A percentile compares a stretch with the other conserved stretches of the same genome.
These are phyloP conservation scores for Teratosphaeria viscida DNA, from an alignment of 2,329 filamentous ascomycete species.

Conservation along the genomic window DNA sequence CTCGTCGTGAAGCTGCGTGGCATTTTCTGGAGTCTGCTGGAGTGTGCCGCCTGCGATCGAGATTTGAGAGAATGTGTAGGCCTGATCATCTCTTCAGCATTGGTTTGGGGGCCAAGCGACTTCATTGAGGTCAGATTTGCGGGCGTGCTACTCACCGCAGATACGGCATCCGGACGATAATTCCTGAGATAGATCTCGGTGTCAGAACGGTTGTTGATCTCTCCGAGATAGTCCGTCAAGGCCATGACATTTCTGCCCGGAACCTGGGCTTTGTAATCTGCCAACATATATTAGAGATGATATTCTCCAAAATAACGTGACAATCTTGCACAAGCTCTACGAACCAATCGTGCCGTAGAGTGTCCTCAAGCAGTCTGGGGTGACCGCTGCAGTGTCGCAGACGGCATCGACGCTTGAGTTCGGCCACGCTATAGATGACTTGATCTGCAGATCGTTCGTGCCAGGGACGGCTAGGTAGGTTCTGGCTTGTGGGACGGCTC, in stretches of 20 bases:
- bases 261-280: conserved; percentile 36
- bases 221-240: conserved; percentile 35
- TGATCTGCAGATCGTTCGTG: background rate
- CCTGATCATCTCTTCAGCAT: conserved; percentile 8
- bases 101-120: too few relatives aligned
- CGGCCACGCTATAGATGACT: background rate
- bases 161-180: conserved; percentile 43
- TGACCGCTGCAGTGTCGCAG: conserved; percentile 30
- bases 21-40: conserved; percentile 31
- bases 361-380: conserved; percentile 41
- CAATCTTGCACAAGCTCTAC: background rate
- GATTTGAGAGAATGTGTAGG: conserved; percentile 42
- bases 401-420: conserved; percentile 18
- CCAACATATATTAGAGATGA: background rate
- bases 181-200: conserved; percentile 47
- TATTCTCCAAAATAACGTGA: background rate
- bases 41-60: conserved; percentile 45
- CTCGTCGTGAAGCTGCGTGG: conserved; percentile 20
- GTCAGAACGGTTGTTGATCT: conserved; percentile 39
- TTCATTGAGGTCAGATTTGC: background rate
- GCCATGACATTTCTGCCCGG: conserved; percentile 32
- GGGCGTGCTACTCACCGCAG: conserved; percentile 23
- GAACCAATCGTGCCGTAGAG: conserved; percentile 38
- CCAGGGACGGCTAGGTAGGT: background rate
- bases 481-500: background rate